A percentile compares a stretch with the other conserved stretches of the same genome.
Evolutionary conservation across 352 stramenopile genomes (phyloP).

Genomic region (Aphanomyces astaci): DNA sequence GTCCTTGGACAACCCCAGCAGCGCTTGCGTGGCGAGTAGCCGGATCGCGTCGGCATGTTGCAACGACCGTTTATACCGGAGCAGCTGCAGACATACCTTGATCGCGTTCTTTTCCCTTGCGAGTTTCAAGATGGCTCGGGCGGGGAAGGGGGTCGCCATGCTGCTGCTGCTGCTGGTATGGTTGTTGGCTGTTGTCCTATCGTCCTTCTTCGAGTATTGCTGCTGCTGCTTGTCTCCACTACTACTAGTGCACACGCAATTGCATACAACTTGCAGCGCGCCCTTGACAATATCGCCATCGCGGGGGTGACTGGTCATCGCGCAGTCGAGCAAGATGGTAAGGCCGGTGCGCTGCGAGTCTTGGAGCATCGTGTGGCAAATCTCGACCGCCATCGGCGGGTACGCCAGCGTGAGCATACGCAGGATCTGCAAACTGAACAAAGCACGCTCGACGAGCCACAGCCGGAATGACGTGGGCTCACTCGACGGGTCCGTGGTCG

Average conservation of each 20-base stretch:
- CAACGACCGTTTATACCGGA: constrained; percentile 81
- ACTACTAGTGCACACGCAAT: no score
- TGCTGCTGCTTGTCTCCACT: no score
- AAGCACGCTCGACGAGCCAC: constrained; percentile 70
- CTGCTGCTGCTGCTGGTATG: constrained; percentile 50
- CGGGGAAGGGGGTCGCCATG: constrained; percentile 54
- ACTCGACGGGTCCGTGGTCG: background rate
- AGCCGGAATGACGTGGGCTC: constrained; percentile 28
- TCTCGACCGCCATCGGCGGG: constrained; percentile 53
- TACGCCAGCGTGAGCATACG: constrained; percentile 68
- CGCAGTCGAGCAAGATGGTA: constrained; percentile 66
- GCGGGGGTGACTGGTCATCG: constrained; percentile 56
- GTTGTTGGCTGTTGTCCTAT: no score
- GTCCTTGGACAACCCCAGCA: constrained; percentile 77
- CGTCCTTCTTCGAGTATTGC: no score
- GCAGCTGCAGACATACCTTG: constrained; percentile 80
- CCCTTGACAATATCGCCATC: constrained; percentile 71
- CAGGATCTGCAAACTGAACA: constrained; percentile 73
- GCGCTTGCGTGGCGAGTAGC: constrained; percentile 64
- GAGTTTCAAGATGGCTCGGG: constrained; percentile 62
- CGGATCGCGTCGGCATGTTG: constrained; percentile 82
- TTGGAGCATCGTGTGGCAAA: constrained; percentile 62
- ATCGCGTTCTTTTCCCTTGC: constrained; percentile 75
- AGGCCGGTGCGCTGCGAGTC: constrained; percentile 32
- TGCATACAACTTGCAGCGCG: constrained; percentile 68